Evolutionary conservation across 2,329 filamentous ascomycete genomes (phyloP).

Genomic region (Calycina marina): DNA sequence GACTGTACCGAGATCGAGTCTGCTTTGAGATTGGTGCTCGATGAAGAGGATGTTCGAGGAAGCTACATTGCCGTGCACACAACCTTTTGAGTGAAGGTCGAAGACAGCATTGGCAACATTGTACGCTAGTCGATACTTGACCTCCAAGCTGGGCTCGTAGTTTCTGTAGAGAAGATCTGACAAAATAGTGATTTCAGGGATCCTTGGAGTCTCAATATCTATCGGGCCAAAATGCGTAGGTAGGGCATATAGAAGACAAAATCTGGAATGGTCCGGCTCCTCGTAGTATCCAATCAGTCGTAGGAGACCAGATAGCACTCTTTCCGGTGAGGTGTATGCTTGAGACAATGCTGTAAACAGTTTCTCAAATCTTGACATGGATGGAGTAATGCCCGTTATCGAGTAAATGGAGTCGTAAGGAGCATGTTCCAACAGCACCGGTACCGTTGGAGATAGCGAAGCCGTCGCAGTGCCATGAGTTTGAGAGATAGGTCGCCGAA

Average conservation of each 20-base stretch:
- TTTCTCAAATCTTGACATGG: conserved; percentile 50
- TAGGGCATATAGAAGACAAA: conserved; percentile 63
- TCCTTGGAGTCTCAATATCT: conserved; percentile 34
- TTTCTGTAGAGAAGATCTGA: conserved; percentile 36
- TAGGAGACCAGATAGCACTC: conserved; percentile 46
- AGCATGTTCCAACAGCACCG: conserved; percentile 60
- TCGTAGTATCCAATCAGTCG: conserved; percentile 58
- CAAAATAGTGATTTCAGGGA: conserved; percentile 31
- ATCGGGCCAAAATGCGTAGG: conserved; percentile 49
- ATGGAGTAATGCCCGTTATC: conserved; percentile 45
- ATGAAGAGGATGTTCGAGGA: conserved; percentile 56
- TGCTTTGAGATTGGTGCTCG: conserved; percentile 17
- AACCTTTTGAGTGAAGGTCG: conserved; percentile 53
- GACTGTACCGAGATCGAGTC: conserved; percentile 23
- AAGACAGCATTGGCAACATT: conserved; percentile 61
- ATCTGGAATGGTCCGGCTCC: conserved; percentile 52
- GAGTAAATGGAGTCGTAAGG: conserved; percentile 47
- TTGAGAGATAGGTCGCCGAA: conserved; percentile 15
- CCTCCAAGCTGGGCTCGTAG: conserved; percentile 54
- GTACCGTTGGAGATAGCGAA: conserved; percentile 13
- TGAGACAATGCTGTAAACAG: conserved; percentile 37
- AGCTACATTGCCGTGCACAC: conserved; percentile 56
- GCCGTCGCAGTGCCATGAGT: conserved; percentile 11
- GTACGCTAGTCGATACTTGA: conserved; percentile 60
- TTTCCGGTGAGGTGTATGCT: conserved; percentile 28